These are phyloP conservation scores for Smithsoniella earleae DNA, from an alignment of 163 green algal species.

Conservation along the genomic window DNA sequence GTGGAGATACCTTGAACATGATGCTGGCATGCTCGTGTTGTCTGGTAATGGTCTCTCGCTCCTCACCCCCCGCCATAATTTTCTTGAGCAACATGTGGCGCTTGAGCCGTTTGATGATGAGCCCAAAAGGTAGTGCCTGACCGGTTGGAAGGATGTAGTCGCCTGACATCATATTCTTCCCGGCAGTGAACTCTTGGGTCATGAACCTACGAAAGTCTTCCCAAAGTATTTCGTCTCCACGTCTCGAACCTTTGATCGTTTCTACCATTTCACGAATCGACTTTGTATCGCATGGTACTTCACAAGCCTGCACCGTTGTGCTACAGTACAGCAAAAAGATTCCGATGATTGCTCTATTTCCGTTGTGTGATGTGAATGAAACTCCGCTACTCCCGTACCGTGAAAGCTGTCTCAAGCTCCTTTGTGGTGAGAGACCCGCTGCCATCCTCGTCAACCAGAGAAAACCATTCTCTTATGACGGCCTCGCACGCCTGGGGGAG, in stretches of 20 bases:
- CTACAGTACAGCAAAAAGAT: background rate
- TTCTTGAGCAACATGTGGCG: background rate
- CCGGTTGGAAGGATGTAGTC: conserved; percentile 40
- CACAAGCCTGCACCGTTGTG: conserved; percentile 7
- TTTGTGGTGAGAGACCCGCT: conserved; percentile 9
- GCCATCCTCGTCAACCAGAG: conserved; percentile 24
- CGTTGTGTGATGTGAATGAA: background rate
- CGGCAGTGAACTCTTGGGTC: conserved; percentile 38
- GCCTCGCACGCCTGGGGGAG: background rate
- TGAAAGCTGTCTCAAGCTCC: conserved; percentile 22
- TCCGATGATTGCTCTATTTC: background rate
- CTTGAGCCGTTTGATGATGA: conserved; percentile 29
- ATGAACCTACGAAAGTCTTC: conserved; percentile 39
- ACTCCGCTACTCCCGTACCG: background rate
- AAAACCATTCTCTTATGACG: conserved; percentile 25
- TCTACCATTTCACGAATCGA: conserved; percentile 9
- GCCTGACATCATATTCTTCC: conserved; percentile 38
- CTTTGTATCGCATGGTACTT: conserved; percentile 19
- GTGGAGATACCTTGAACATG: background rate
- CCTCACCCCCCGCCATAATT: conserved; percentile 22
- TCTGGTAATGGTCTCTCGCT: conserved; percentile 16
- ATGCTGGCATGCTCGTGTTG: background rate
- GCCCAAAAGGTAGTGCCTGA: conserved; percentile 9
- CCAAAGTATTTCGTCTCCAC: conserved; percentile 28
- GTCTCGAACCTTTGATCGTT: background rate